These are phyloP conservation scores for Plasmodium chabaudi DNA, from an alignment of 169 alveolate species.

Conservation along the genomic window DNA sequence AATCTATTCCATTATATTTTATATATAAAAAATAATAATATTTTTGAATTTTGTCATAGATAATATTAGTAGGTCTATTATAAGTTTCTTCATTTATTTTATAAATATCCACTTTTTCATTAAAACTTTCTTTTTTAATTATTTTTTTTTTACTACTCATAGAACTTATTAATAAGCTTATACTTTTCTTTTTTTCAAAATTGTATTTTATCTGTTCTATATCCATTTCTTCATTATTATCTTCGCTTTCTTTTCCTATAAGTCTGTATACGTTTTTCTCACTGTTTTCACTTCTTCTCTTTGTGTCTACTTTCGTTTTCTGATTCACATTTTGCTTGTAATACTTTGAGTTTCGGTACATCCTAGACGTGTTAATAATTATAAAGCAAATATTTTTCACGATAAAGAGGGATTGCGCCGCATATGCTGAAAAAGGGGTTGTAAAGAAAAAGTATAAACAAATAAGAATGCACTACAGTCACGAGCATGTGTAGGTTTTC, in stretches of 20 bases:
- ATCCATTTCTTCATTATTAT: not conserved
- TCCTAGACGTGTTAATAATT: constrained; percentile 46
- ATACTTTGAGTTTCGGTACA: constrained; percentile 36
- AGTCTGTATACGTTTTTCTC: not conserved
- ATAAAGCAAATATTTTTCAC: constrained; percentile 51
- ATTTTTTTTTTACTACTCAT: constrained; percentile 9
- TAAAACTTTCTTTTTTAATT: not conserved
- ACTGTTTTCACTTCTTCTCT: not conserved
- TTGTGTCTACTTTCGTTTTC: not conserved
- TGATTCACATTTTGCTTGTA: not conserved
- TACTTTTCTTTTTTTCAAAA: not conserved
- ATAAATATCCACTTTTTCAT: constrained; percentile 17
- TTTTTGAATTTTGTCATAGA: constrained; percentile 16
- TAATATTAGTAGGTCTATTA: constrained; percentile 2
- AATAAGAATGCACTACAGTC: not conserved
- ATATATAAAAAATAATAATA: constrained; percentile 11
- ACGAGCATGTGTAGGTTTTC: not conserved
- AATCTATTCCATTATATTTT: constrained; percentile 36
- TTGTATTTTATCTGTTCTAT: not conserved
- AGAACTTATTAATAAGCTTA: not conserved
- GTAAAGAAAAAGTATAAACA: not conserved
- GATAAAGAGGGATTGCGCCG: constrained; percentile 21
- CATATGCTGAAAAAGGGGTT: not conserved
- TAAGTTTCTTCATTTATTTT: constrained; percentile 3
- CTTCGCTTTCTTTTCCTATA: not conserved